Base-by-base conservation (phyloP, 768 basidiomycete species). In the Russula abietina region DNA sequence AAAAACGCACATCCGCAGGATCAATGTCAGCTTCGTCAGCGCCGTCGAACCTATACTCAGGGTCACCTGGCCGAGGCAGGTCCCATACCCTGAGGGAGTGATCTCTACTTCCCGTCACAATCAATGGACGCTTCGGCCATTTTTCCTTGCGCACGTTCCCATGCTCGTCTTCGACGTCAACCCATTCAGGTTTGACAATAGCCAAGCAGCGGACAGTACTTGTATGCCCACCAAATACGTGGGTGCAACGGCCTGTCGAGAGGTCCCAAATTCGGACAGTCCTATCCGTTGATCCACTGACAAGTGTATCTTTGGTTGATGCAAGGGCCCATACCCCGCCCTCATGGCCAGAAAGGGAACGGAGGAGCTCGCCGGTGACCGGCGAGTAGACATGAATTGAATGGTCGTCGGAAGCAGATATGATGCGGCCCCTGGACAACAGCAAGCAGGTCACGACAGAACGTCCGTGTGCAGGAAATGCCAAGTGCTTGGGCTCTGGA, bases 301-400 rank as follows among this genome's bases (percentile, higher is more conserved):
- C 94, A 19, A 94, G 82, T 30, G 88, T 83, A 72, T 93, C 85
- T 78, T 90, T 91, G 73, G 82, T 91, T 39, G 89, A 87, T 5
- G 90, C 89, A n/a, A 98, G 78, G 17, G 95, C 94, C 95, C 95
- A 98, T 1, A 98, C 93, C 19, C 95, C 95, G 55, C 95, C 95
- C 68, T 93, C 91, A 69, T 98, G 95, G 3, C 95, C 96, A 61
- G 89, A 81, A 48, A 98, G 80, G 1, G 87, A 83, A 46, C 82
- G 84, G 5, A 88, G 73, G 24, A 91, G 81, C 41, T 83, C 80
- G 14, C 96, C 96, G 0, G 88, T 90, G 30, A 81, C 73, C n/a
- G 92, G 94, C 26, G 88, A 89, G 73, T 96, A 98, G 51, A 99
- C 86, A 70, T 95, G 91, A 70, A 98, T 97, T 4, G 93, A 91